Conservation (phyloP, 331 rosid species). For the Phaseolus coccineus region DNA sequence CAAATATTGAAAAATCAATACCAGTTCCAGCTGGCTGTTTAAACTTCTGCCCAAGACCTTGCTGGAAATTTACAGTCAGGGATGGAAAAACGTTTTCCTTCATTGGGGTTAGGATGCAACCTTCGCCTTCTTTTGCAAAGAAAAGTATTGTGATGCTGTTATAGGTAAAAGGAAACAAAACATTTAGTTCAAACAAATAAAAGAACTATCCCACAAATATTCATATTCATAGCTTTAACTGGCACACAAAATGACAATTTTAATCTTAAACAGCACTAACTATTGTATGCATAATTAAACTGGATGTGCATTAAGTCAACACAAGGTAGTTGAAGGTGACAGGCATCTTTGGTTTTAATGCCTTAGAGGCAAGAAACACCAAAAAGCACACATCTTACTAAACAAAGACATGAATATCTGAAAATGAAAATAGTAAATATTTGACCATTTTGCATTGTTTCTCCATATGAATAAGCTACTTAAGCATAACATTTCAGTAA, state of each 20-base stretch:
- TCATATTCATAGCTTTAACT: conserved; percentile 1
- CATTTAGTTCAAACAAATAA: conserved; percentile 37
- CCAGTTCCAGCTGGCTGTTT: conserved; percentile 84
- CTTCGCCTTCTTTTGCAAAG: conserved; percentile 94
- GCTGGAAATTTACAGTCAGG: conserved; percentile 71
- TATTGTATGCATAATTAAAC: not conserved
- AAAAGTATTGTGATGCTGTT: conserved; percentile 81
- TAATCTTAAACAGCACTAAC: not conserved
- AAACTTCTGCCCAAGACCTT: conserved; percentile 96
- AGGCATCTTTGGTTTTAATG: not conserved
- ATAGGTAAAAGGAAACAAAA: conserved; percentile 46
- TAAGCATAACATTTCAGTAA: not conserved
- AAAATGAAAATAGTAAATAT: not conserved
- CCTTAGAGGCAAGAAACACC: not conserved
- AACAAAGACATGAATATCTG: not conserved
- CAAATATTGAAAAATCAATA: conserved; percentile 71
- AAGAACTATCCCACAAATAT: conserved; percentile 1
- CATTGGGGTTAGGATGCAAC: conserved; percentile 68
- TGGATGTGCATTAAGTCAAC: conserved; percentile 3
- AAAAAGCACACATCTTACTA: not conserved
- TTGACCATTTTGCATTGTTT: not conserved
- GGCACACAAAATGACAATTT: not conserved
- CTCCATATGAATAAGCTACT: conserved; percentile 1
- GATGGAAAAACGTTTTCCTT: conserved; percentile 72
- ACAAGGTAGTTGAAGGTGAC: not conserved